phyloP scores from a whole-genome alignment of 1,139 yeast genomes.

The Scheffersomyces titani region DNA sequence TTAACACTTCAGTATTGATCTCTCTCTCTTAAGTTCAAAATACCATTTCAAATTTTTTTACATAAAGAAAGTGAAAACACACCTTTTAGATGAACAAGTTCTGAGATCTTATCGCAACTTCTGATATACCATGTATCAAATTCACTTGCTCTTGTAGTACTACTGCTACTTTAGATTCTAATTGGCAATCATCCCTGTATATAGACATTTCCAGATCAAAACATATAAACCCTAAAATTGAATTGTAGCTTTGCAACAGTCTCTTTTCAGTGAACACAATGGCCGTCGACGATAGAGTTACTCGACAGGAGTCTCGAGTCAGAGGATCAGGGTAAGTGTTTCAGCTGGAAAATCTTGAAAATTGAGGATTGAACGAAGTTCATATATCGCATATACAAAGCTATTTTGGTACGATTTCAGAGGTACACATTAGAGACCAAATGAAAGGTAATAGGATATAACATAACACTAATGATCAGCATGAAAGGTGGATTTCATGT shows the following conservation, averaged over 20 bases:
- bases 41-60: no score
- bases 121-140: neutral
- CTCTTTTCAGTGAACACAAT: neutral
- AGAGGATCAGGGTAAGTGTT: constrained; percentile 46
- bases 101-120: neutral
- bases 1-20: no score
- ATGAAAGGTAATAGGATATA: no score
- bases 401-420: neutral
- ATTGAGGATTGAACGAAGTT: neutral
- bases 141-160: no score
- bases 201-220: neutral
- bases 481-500: neutral
- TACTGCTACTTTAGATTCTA: no score
- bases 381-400: no score
- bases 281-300: constrained; percentile 16
- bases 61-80: no score
- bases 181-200: neutral
- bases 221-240: neutral
- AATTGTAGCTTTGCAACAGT: neutral
- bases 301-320: constrained; percentile 26
- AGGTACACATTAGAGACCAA: neutral
- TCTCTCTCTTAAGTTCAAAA: no score
- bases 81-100: no score
- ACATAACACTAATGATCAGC: neutral
- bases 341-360: neutral